Conservation (phyloP, 2,329 filamentous ascomycete genomes). For the Atkinsonella texensis region DNA sequence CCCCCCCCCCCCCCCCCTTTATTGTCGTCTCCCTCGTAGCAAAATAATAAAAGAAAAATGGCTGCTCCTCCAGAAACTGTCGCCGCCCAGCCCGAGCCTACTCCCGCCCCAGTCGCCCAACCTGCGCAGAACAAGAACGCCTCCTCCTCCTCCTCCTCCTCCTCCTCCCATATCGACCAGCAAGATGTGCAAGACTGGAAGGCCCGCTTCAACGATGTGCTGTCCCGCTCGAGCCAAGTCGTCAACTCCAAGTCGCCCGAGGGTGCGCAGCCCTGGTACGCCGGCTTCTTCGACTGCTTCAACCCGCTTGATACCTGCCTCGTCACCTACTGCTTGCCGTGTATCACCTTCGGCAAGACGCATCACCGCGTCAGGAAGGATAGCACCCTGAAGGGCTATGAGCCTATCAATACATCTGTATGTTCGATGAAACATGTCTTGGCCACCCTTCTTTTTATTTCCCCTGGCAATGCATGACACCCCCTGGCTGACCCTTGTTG, state of each 20-base stretch:
- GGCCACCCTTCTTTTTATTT: too few relatives aligned
- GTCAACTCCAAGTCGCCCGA: slow-evolving; percentile 30
- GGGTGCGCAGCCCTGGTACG: slow-evolving; percentile 25
- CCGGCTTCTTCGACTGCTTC: slow-evolving; percentile 32
- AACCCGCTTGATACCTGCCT: slow-evolving; percentile 31
- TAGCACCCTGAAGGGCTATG: slow-evolving; percentile 28
- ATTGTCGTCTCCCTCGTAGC: too few relatives aligned
- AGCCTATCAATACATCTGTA: slow-evolving; percentile 35
- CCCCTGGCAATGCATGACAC: slow-evolving; percentile 4
- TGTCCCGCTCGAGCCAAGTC: slow-evolving; percentile 28
- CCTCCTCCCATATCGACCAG: slow-evolving; percentile 24
- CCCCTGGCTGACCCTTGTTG: background rate
- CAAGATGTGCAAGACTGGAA: slow-evolving; percentile 33
- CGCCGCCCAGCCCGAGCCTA: slow-evolving; percentile 18
- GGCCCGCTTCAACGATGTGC: slow-evolving; percentile 28
- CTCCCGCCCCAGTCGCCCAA: slow-evolving; percentile 8
- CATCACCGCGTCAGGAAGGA: slow-evolving; percentile 31
- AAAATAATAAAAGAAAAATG: slow-evolving; percentile 1
- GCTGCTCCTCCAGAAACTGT: background rate
- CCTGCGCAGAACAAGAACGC: slow-evolving; percentile 14
- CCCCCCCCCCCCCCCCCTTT: too few relatives aligned
- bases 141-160: too few relatives aligned
- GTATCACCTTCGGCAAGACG: slow-evolving; percentile 36
- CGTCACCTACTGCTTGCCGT: slow-evolving; percentile 33
- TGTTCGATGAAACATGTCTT: slow-evolving; percentile 10